Base-by-base conservation (phyloP, 805 yeast species). In the Starmerella sp. region DNA sequence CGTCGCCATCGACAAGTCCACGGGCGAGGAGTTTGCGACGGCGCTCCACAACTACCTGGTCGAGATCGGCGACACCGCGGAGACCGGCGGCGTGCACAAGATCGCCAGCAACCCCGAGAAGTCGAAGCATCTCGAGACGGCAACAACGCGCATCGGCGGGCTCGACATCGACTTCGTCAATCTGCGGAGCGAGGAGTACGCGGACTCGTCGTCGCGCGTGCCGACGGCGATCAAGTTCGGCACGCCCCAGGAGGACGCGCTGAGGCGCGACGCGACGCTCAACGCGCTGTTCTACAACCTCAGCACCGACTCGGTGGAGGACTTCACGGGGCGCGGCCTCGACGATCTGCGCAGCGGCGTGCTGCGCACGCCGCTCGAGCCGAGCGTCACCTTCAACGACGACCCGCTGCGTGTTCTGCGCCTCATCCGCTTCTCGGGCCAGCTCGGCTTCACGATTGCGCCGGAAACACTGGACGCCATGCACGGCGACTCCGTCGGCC, bases 71-170 rank as follows among this genome's bases (percentile, higher is more conserved):
- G 39, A 28, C 31, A 51, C 57, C n/a, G 54, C 43, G 9, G 59
- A 67, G 62, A 14, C 66, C 66, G 51, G 67, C 63, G 43, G 62
- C 55, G 76, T 87, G 36, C 95, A 90, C 66, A 86, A 83, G 55
- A 89, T 93, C 58, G 89, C 86, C 57, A 82, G 83, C 67, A 93
- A 95, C 68, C 98, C 98, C 0, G 97, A 86, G 59, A 91, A 90
- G 68, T 85, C 95, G 1, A 95, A 93, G 71, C 99, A 93, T 72
- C 72, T 93, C 62, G 99, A 93, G 64, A 95, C 99, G 1, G 95
- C 97, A 43, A 93, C 97, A 3, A 89, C 96, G 1, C 85, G 82
- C 63, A 69, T 93, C 10, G 86, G 77, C 64, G 95, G 83, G 0
- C 67, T 84, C n/a, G 96, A 88, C 63, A 79, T 93, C 52, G 99